Percentiles rank a stretch among this genome's conserved stretches.
phyloP scores from a whole-genome alignment of 805 yeast species.

The Zygosaccharomyces rouxii region DNA sequence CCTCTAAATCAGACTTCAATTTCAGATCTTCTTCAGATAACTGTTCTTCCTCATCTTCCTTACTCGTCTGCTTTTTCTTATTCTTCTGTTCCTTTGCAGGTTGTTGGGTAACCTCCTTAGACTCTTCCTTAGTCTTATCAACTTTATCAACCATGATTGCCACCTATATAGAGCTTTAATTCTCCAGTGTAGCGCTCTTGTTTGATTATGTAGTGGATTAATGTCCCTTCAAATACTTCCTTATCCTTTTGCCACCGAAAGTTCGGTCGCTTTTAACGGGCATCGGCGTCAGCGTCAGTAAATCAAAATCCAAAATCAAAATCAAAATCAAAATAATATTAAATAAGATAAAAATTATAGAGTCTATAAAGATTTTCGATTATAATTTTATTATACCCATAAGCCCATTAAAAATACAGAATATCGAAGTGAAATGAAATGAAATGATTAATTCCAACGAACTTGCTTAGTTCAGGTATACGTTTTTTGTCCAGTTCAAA shows the following conservation, averaged over 20 bases:
- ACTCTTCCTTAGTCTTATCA: constrained; percentile 14
- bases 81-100: constrained; percentile 14
- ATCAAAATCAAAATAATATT: not conserved
- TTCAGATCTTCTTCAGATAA: constrained; percentile 90
- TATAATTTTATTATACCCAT: not conserved
- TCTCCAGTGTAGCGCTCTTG: constrained; percentile 1
- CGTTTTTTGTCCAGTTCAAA: constrained; percentile 57
- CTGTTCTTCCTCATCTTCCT: constrained; percentile 61
- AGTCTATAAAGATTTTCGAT: not conserved
- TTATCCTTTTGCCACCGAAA: constrained; percentile 7
- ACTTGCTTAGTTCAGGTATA: constrained; percentile 34
- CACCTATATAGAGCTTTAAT: constrained; percentile 1
- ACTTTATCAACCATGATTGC: constrained; percentile 19
- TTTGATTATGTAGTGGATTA: not conserved
- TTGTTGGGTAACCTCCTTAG: constrained; percentile 12
- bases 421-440: not conserved
- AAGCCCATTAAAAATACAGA: not conserved
- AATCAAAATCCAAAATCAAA: not conserved
- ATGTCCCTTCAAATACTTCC: constrained; percentile 5
- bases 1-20: constrained; percentile 79
- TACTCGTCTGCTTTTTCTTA: constrained; percentile 29
- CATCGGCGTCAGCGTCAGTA: not conserved
- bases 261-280: constrained; percentile 3
- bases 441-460: not conserved
- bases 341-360: not conserved